phyloP scores from a whole-genome alignment of 2,329 filamentous ascomycete species.

The Knoxdaviesia capensis region DNA sequence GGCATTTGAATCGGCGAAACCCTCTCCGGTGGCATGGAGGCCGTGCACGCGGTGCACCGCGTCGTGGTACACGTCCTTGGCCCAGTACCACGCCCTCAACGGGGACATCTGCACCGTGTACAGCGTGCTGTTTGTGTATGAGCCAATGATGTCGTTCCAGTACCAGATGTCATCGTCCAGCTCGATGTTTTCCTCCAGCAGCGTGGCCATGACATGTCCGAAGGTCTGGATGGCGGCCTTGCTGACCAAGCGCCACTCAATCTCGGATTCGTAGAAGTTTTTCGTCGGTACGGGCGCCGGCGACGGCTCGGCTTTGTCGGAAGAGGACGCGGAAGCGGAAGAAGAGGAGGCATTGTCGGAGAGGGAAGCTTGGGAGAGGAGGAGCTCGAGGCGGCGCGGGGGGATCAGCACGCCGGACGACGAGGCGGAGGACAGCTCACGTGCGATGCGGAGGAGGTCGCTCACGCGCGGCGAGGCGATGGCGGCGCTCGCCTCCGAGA shows the following conservation, averaged over 20 bases:
- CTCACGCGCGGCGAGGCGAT: slow-evolving; percentile 33
- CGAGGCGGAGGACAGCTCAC: slow-evolving; percentile 49
- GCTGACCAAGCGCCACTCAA: slow-evolving; percentile 78
- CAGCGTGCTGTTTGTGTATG: slow-evolving; percentile 56
- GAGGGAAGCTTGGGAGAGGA: slow-evolving; percentile 42
- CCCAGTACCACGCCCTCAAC: slow-evolving; percentile 50
- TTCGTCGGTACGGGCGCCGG: slow-evolving; percentile 7
- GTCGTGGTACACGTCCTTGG: slow-evolving; percentile 48
- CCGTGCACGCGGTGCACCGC: slow-evolving; percentile 24
- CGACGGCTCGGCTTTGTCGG: not conserved
- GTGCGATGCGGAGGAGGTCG: slow-evolving; percentile 47
- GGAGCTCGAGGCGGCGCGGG: slow-evolving; percentile 32
- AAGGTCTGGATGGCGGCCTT: slow-evolving; percentile 89
- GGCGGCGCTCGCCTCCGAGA: slow-evolving; percentile 16
- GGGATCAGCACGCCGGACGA: slow-evolving; percentile 43
- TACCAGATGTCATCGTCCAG: slow-evolving; percentile 83
- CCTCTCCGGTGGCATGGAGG: slow-evolving; percentile 6
- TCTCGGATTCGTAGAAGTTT: slow-evolving; percentile 47
- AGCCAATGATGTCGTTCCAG: slow-evolving; percentile 77
- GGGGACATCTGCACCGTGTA: slow-evolving; percentile 81
- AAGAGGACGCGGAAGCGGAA: not conserved
- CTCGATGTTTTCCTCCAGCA: slow-evolving; percentile 67
- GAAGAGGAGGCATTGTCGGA: slow-evolving; percentile 9
- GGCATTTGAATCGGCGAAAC: slow-evolving; percentile 1
- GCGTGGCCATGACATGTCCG: slow-evolving; percentile 53